Conservation (phyloP, 2,329 filamentous ascomycete species). For the Cordyceps cicadae region DNA sequence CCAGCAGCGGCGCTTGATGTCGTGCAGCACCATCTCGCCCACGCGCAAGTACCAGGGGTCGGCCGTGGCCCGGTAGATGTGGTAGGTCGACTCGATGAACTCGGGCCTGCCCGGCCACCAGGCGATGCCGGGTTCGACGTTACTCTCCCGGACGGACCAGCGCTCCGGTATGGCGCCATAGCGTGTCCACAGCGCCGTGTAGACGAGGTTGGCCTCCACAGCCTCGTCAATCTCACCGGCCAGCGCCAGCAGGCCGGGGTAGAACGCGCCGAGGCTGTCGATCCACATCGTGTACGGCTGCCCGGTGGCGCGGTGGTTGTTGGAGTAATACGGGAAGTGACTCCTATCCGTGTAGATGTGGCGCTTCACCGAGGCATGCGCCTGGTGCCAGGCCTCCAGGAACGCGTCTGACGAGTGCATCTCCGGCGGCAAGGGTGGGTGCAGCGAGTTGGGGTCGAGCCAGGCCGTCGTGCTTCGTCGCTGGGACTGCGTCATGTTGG, state of each 20-base stretch:
- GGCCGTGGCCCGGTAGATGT: slow-evolving; percentile 85
- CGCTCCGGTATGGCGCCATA: slow-evolving; percentile 91
- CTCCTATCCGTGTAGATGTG: slow-evolving; percentile 73
- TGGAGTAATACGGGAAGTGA: slow-evolving; percentile 87
- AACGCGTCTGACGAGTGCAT: slow-evolving; percentile 72
- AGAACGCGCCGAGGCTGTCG: slow-evolving; percentile 91
- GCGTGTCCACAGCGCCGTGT: slow-evolving; percentile 87
- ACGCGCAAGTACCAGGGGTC: slow-evolving; percentile 96
- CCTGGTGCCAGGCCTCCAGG: slow-evolving; percentile 72
- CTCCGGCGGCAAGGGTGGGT: slow-evolving; percentile 51
- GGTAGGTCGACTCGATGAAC: slow-evolving; percentile 94
- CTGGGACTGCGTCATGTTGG: slow-evolving; percentile 37
- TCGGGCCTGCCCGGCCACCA: slow-evolving; percentile 97
- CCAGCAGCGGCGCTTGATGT: slow-evolving; percentile 83
- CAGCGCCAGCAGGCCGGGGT: slow-evolving; percentile 77
- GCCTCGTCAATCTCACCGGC: slow-evolving; percentile 89
- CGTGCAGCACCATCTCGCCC: slow-evolving; percentile 87
- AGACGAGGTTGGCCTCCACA: slow-evolving; percentile 79
- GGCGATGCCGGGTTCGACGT: slow-evolving; percentile 75
- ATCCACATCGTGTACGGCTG: slow-evolving; percentile 89
- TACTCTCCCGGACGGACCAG: slow-evolving; percentile 79
- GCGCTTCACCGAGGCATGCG: slow-evolving; percentile 78
- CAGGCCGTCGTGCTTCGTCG: slow-evolving; percentile 33
- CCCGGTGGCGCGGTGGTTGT: slow-evolving; percentile 80
- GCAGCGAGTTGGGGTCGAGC: slow-evolving; percentile 58